Base-by-base conservation (phyloP, 495 filamentous ascomycete species). In the Penicillium nucicola region DNA sequence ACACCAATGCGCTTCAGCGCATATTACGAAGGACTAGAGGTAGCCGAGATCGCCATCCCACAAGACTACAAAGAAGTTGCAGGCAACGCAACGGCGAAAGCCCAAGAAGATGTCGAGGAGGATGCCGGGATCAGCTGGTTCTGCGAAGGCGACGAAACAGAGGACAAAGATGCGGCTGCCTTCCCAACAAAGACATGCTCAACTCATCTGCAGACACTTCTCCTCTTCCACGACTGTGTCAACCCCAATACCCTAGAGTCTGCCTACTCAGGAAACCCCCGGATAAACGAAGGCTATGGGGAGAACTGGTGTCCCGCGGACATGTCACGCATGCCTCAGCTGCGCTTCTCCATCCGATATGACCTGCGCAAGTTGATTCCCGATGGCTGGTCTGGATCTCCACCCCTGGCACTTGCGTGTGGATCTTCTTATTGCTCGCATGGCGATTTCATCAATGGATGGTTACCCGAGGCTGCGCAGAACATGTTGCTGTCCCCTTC, bases 361-460 rank as follows among this genome's bases (percentile, higher is more conserved):
- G 54, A 57, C 40, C 44, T 54, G 15, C 53, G 49, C 5, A 38
- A 35, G 0, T 36, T 55, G 9, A 44, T 54, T 23, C 58, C 58
- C 2, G 35, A 53, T 42, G 54, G 58, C 13, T 57, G 54, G 58
- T 45, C 35, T 19, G 58, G 54, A 5, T 18, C 40, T 11, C 43
- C 58, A 8, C 58, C 54, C 15, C 35, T 61, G 19, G 44, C 47
- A 39, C 48, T 61, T 10, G 45, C 54, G 20, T 57, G 54, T 46
- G 58, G 58, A 1, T 40, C 42, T 6, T 53, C 54, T 1, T 61
- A 61, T 48, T 57, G 51, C 25, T 45, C 41, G 13, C 58, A 61
- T 20, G 58, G 51, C 3, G 58, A 61, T 25, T 61, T 57, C 34
- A 53, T 61, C 44, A 57, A 55, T 12, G 58, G 58, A 6, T 61